Evolutionary conservation across 2,329 filamentous ascomycete genomes (phyloP), one percentile per base, ranked within the genome.

Genomic region (Colletotrichum graminicola): DNA sequence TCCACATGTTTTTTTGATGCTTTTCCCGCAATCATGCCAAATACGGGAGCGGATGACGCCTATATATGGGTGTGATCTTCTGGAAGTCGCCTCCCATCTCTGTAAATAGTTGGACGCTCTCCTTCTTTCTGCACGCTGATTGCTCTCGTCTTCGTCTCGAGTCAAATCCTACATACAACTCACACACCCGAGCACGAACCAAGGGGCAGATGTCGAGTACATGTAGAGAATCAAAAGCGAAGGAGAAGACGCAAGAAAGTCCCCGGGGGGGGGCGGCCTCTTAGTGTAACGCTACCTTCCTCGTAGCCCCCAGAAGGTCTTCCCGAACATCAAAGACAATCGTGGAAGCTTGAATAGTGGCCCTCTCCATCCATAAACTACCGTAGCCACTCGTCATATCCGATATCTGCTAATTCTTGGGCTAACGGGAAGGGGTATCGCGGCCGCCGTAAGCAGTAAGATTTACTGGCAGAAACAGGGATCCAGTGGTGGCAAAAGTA

Each of bases 271-370:
- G 18, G 43, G 11, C 12, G 36, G 34, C 34, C 32, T 66, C 18
- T 69, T 69, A 55, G 62, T 54, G 54, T 29, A 34, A 29, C 62
- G 62, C 62, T 55, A 55, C 62, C 29, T 23, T 62, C 66, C 60
- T 14, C 36, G 14, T 41, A 68, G 59, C 66, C 43, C 43, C 52
- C 61, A 65, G 52, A 59, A 61, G 62, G 62, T 18, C 62, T 60
- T 47, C 45, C 47, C 67, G 39, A 70, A 36, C 21, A 41, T 21
- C 26, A 16, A 62, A 54, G 62, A 55, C 47, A 55, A 61, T 71
- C 63, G 41, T 66, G 56, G 56, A 64, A 71, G 67, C 67, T 67
- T 67, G 67, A 71, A 67, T 43, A 67, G 63, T 67, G 67, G 63
- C 36, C 29, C 62, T 29, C 52, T 39, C 10, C 43, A 29, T 21